phyloP scores from a whole-genome alignment of 169 alveolate species.

The Toxoplasma gondii region DNA sequence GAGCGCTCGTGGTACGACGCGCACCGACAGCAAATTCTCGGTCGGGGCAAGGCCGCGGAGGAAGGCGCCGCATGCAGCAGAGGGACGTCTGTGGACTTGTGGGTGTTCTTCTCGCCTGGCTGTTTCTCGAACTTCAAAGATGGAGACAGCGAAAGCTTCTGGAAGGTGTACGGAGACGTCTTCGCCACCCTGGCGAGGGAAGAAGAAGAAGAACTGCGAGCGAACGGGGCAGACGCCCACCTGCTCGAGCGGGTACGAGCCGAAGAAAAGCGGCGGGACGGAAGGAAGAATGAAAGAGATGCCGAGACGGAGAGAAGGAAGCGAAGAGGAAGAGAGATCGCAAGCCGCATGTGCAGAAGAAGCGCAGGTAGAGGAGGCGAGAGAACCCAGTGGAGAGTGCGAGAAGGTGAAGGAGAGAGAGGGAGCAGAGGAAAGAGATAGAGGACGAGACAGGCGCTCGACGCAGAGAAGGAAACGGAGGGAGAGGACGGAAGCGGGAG shows the following conservation, averaged over 20 bases:
- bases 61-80: neutral
- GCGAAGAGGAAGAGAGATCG: neutral
- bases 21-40: conserved; percentile 37
- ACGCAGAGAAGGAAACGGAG: neutral
- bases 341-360: too few species aligned
- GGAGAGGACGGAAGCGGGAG: neutral
- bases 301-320: neutral
- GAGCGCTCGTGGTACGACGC: conserved; percentile 68
- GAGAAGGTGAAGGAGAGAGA: neutral
- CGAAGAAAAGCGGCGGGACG: neutral
- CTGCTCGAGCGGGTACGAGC: conserved; percentile 1
- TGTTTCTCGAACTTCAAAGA: conserved; percentile 24
- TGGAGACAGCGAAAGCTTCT: conserved; percentile 4
- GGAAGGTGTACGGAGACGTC: conserved; percentile 33
- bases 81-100: neutral
- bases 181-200: neutral
- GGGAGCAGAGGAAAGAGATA: neutral
- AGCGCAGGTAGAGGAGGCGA: too few species aligned
- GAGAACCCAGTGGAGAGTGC: too few species aligned
- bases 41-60: neutral
- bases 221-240: neutral
- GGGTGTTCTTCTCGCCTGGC: neutral
- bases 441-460: too few species aligned
- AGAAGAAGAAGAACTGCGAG: neutral
- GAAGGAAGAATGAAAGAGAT: neutral